Evolutionary conservation across 1,284 basidiomycete species (phyloP), one percentile per base, ranked within the genome.

Genomic region (Microstroma glucosiphilum): DNA sequence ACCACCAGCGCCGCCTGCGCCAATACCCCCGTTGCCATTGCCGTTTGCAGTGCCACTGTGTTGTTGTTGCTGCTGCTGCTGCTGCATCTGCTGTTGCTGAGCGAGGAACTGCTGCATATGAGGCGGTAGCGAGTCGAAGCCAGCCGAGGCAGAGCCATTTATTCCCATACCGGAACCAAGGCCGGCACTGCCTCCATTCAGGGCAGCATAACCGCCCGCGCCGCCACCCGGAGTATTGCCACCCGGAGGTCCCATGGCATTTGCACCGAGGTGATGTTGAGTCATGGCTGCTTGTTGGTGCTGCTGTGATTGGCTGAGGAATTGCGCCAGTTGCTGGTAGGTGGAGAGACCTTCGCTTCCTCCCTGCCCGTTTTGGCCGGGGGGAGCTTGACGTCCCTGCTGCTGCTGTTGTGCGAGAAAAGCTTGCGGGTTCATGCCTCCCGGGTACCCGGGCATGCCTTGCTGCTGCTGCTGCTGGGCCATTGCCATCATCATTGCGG

Each of bases 101-200:
- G 51, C 51, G 21, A 54, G 26, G 51, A 54, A 26, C 15, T 54
- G 51, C 51, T 54, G 51, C n/a, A 54, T 21, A 13, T 54, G 51
- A 2, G 51, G 21, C 19, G 51, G 51, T 2, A 54, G 51, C 6
- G 19, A 25, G 26, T 15, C 51, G 51, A 26, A 13, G 51, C 26
- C 26, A 6, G 26, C 21, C 4, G 30, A 37, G 30, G 30, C 3
- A 37, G 30, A 37, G 43, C 21, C 21, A 12, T 21, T 48, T 12
- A 48, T 17, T 4, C 21, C 21, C 43, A 48, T 48, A 21, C 43
- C 43, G 6, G 43, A 4, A 48, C 13, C 13, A 12, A 48, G 4
- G 19, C 7, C 51, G 2, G 21, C 51, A 21, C 15, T 54, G 19
- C 51, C 51, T 17, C 51, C 51, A 54, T 23, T 23, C 6, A 25